Percentiles rank a stretch among this genome's conserved stretches.
Evolutionary conservation across 257 asterid genomes (phyloP).

Genomic region (Solanum lycopersicoides): DNA sequence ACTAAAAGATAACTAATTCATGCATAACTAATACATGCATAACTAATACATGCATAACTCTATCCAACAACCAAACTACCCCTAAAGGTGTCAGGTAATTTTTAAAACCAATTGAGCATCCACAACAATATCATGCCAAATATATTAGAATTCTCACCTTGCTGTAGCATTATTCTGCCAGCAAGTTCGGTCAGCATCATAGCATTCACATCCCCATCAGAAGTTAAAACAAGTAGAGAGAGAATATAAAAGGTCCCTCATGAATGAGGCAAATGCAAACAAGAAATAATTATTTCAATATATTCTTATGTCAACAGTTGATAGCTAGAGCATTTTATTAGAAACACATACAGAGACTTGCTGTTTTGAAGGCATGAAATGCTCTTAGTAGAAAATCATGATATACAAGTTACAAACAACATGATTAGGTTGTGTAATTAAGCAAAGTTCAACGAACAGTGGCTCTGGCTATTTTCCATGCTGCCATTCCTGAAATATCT

Average conservation of each 20-base stretch:
- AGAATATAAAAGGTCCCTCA: not conserved
- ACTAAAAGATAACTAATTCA: not conserved
- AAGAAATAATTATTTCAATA: not conserved
- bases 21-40: not conserved
- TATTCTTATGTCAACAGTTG: not conserved
- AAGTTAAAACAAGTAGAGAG: not conserved
- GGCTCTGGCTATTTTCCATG: not conserved
- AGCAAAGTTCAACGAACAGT: not conserved
- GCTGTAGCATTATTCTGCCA: not conserved
- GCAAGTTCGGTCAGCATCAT: not conserved
- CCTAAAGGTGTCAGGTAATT: not conserved
- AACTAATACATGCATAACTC: not conserved
- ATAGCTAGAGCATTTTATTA: not conserved
- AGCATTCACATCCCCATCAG: not conserved
- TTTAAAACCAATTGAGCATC: not conserved
- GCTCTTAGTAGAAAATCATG: not conserved
- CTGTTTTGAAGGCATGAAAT: not conserved
- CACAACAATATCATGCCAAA: not conserved
- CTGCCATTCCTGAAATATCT: not conserved
- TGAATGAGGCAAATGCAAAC: not conserved
- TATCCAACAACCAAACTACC: not conserved
- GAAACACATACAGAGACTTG: not conserved
- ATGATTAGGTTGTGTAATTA: not conserved
- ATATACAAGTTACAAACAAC: not conserved
- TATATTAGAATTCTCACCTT: not conserved